Evolutionary conservation across 2,329 filamentous ascomycete species (phyloP).

Genomic region (Fusarium sp.): DNA sequence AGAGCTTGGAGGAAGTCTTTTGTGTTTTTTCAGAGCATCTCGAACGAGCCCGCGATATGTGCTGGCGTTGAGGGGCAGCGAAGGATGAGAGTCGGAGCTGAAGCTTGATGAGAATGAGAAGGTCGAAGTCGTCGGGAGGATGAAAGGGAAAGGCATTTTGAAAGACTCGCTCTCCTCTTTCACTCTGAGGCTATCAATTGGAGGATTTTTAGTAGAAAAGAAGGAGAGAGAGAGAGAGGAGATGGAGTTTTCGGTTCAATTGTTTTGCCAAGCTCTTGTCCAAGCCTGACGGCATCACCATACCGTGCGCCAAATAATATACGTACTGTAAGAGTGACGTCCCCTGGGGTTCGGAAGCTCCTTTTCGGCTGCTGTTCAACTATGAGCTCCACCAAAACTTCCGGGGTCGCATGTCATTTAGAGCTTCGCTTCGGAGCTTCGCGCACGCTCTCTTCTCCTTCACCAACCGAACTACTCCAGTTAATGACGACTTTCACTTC

Average conservation of each 20-base stretch:
- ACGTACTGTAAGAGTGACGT: constrained; percentile 29
- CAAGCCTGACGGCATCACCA: constrained; percentile 39
- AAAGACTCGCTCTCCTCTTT: background rate
- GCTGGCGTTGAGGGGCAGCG: constrained; percentile 84
- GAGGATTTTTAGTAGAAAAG: no score
- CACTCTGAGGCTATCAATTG: background rate
- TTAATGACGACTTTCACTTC: constrained; percentile 40
- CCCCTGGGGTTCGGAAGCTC: constrained; percentile 45
- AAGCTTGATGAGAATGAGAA: constrained; percentile 85
- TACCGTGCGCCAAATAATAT: constrained; percentile 33
- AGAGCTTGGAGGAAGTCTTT: constrained; percentile 80
- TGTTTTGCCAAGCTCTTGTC: constrained; percentile 41
- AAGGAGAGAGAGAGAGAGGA: constrained; percentile 4
- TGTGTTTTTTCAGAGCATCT: constrained; percentile 88
- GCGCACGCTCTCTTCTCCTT: constrained; percentile 25
- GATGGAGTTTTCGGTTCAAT: constrained; percentile 16
- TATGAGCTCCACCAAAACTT: constrained; percentile 42
- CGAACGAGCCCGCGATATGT: constrained; percentile 87
- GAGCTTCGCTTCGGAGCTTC: constrained; percentile 35
- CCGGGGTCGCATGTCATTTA: constrained; percentile 35
- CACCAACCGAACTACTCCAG: constrained; percentile 21
- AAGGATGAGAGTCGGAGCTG: constrained; percentile 86
- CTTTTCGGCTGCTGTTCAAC: constrained; percentile 28
- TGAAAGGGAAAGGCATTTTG: constrained; percentile 89
- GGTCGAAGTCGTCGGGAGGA: constrained; percentile 88